phyloP scores from a whole-genome alignment of 495 filamentous ascomycete species.

The Wilcoxina mikolae region DNA sequence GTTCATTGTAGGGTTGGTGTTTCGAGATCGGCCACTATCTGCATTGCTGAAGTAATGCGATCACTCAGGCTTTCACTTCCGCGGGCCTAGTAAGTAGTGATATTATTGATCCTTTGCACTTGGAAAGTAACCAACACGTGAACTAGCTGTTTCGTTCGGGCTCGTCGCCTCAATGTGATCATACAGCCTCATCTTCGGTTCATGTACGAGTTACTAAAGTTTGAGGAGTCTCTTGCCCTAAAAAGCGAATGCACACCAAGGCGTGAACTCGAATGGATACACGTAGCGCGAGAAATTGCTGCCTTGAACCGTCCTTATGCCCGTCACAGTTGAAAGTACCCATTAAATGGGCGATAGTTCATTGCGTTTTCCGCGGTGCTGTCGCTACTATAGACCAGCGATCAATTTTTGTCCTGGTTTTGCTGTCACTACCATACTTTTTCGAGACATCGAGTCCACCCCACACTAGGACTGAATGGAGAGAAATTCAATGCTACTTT shows the following conservation, averaged over 20 bases:
- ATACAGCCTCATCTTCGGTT: constrained; percentile 48
- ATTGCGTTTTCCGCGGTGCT: neutral
- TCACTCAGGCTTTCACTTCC: constrained; percentile 66
- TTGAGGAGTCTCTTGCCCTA: constrained; percentile 57
- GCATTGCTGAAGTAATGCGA: constrained; percentile 95
- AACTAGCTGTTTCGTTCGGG: constrained; percentile 72
- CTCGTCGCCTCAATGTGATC: constrained; percentile 61
- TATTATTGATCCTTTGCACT: neutral
- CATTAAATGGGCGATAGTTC: neutral
- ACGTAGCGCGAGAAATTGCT: constrained; percentile 77
- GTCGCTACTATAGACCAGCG: neutral
- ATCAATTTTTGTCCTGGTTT: neutral
- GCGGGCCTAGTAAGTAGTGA: constrained; percentile 56
- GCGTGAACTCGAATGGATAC: constrained; percentile 81
- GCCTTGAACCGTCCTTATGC: constrained; percentile 89
- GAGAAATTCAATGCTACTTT: neutral
- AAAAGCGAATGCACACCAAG: constrained; percentile 33
- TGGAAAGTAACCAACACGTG: neutral
- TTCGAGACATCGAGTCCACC: neutral
- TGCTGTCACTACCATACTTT: neutral
- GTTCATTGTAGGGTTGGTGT: constrained; percentile 96
- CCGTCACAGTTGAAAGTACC: neutral
- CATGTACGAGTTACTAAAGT: constrained; percentile 69
- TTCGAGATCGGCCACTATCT: constrained; percentile 87
- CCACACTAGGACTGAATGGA: neutral